Conservation (phyloP, 2,329 filamentous ascomycete species). For the Diplodia sapinea region DNA sequence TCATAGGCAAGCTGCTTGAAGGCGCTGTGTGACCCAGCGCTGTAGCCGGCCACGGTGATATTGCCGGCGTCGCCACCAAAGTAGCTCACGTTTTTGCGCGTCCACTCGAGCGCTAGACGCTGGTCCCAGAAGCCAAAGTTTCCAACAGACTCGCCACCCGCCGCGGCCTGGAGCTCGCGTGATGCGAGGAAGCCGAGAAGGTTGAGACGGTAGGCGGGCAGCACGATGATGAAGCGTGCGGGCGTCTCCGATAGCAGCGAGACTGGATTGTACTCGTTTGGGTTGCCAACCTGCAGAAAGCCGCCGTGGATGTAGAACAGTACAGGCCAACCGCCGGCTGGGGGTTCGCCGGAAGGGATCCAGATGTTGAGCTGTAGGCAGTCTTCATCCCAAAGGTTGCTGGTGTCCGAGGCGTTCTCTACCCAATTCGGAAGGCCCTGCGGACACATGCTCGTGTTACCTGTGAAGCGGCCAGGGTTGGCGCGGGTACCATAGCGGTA, state of each 20-base stretch:
- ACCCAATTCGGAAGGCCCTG: conserved; percentile 43
- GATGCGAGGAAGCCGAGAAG: conserved; percentile 63
- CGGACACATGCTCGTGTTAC: conserved; percentile 55
- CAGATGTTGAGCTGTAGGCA: conserved; percentile 64
- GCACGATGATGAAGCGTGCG: conserved; percentile 58
- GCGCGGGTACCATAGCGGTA: conserved; percentile 59
- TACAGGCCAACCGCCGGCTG: conserved; percentile 60
- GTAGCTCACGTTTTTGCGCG: conserved; percentile 56
- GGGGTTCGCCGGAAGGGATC: conserved; percentile 56
- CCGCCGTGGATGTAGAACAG: conserved; percentile 64
- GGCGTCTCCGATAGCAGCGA: conserved; percentile 57
- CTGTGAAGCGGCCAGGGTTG: conserved; percentile 55
- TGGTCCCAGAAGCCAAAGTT: conserved; percentile 66
- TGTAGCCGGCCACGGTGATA: conserved; percentile 63
- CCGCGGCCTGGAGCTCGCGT: conserved; percentile 51
- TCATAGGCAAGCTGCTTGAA: conserved; percentile 66
- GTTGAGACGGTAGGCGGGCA: conserved; percentile 63
- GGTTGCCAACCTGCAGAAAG: conserved; percentile 62
- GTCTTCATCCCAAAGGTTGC: conserved; percentile 56
- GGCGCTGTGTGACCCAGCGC: conserved; percentile 61
- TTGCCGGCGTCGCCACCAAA: conserved; percentile 59
- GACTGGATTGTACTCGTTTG: conserved; percentile 55
- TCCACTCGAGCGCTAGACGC: conserved; percentile 62
- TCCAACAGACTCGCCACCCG: conserved; percentile 47
- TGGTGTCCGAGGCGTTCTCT: conserved; percentile 32